Percentiles rank a stretch among this genome's conserved stretches.
Conservation (phyloP, 2,329 filamentous ascomycete genomes). For the Stenocarpella maydis region DNA sequence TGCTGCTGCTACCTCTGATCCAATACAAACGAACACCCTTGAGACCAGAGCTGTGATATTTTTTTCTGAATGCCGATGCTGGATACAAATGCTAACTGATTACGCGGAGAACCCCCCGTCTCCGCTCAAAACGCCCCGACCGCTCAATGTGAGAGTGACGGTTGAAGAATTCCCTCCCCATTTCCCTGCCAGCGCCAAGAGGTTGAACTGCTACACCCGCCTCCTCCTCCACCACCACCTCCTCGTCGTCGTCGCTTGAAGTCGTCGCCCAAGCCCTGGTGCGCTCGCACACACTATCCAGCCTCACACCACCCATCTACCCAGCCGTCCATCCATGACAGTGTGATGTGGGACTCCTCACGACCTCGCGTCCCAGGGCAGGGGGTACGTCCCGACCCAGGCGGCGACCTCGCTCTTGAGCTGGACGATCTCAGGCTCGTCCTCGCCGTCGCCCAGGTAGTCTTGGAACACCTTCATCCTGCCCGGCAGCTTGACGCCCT, state of each 20-base stretch:
- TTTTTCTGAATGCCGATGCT: constrained; percentile 13
- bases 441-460: constrained; percentile 72
- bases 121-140: background rate
- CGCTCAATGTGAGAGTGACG: constrained; percentile 17
- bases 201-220: constrained; percentile 16
- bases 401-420: constrained; percentile 78
- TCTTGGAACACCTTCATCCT: constrained; percentile 74
- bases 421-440: constrained; percentile 75
- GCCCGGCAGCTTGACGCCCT: constrained; percentile 70
- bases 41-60: constrained; percentile 7
- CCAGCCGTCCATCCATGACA: background rate
- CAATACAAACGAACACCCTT: background rate
- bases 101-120: constrained; percentile 2
- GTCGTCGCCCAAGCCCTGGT: background rate
- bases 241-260: no score
- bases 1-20: constrained; percentile 8
- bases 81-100: background rate
- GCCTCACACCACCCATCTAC: no score
- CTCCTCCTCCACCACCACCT: no score
- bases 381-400: constrained; percentile 78
- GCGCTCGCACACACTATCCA: constrained; percentile 2
- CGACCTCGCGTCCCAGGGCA: constrained; percentile 67
- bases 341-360: constrained; percentile 32
- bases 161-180: constrained; percentile 27
- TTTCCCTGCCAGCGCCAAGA: background rate